These are phyloP conservation scores for Ceratonia siliqua DNA, from an alignment of 306 rosid species.

Conservation along the genomic window DNA sequence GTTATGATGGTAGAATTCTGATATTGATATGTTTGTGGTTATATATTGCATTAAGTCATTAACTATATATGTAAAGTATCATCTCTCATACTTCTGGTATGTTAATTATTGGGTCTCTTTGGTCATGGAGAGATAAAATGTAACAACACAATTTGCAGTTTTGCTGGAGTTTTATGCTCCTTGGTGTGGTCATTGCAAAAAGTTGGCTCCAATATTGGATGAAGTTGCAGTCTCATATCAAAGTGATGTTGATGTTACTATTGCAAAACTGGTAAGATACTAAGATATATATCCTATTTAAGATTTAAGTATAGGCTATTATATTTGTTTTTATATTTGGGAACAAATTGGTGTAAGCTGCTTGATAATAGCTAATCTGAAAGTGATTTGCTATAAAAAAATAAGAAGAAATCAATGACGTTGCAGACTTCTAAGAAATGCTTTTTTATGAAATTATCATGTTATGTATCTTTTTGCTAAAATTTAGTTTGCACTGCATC, in stretches of 20 bases:
- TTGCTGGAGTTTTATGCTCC: conserved; percentile 93
- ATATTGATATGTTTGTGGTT: neutral
- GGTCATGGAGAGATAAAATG: neutral
- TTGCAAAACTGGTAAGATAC: conserved; percentile 81
- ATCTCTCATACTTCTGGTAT: neutral
- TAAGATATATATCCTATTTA: conserved; percentile 40
- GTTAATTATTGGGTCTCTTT: neutral
- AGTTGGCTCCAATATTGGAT: conserved; percentile 86
- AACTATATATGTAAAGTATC: neutral
- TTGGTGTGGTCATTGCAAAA: conserved; percentile 96
- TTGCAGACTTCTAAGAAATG: neutral
- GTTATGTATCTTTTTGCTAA: neutral
- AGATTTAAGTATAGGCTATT: neutral
- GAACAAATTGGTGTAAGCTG: neutral
- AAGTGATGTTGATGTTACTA: conserved; percentile 64
- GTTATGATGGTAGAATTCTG: neutral
- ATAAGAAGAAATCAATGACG: neutral
- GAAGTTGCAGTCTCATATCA: conserved; percentile 81
- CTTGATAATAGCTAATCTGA: neutral
- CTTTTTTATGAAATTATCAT: neutral
- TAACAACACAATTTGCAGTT: conserved; percentile 54
- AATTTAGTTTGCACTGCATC: neutral
- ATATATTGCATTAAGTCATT: neutral
- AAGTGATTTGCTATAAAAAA: conserved; percentile 8
- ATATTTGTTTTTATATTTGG: neutral